Base-by-base conservation (phyloP, 2,329 filamentous ascomycete genomes). In the Microdochium trichocladiopsis region DNA sequence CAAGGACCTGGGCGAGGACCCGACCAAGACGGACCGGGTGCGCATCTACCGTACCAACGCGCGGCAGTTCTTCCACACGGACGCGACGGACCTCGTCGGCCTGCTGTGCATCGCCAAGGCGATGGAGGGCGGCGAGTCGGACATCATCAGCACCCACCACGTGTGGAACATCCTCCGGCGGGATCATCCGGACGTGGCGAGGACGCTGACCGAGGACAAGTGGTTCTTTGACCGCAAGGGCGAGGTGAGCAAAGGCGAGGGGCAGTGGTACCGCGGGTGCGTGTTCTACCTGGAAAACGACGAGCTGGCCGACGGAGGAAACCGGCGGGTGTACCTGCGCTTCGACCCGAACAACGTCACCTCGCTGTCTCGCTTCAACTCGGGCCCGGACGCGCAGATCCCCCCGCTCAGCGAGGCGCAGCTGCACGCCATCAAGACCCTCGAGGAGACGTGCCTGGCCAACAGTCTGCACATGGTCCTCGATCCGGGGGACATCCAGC, bases 221-320 rank as follows among this genome's bases (percentile, higher is more conserved):
- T 95, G 90, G 90, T 94, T 95, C 72, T 93, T 95, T 67, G 90
- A 95, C 69, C 86, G 90, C 51, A 95, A 95, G 73, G 90, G 90
- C 11, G 90, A 95, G 73, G 83, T 81, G 1, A 88, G 83, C 23
- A 72, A 76, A 16, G 90, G 88, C 12, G 78, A 95, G 68, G 82
- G 92, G 51, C 83, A 84, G 53, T 95, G 84, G 70, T 88, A 90
- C 60, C 76, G 78, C 45, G 83, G 86, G 31, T 78, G 81, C 12
- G 81, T 95, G n/a, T 82, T 94, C 60, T 95, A 91, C 66, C 73
- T 91, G 3, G 90, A 95, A 72, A 82, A 79, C 10, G 57, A 60
- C 9, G 63, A 66, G 56, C 56, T 59, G 28, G 57, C 57, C 12
- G 47, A 63, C 57, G 81, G 77, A 5, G 78, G 80, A 5, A 76